phyloP scores from a whole-genome alignment of 2,329 filamentous ascomycete species.

The Monosporascus sp. region DNA sequence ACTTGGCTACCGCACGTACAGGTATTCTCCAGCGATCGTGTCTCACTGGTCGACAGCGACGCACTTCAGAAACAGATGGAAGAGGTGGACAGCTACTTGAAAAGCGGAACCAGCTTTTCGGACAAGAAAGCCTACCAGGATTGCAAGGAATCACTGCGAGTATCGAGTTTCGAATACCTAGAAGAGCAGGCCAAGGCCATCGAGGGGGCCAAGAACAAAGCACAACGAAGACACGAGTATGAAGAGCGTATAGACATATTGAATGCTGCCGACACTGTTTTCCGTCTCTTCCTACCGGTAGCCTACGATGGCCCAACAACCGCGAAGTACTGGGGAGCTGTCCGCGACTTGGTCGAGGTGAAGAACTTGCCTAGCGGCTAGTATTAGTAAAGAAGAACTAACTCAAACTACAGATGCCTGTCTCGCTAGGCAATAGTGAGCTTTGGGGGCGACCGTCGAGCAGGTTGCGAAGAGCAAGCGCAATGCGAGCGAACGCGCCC shows the following conservation, averaged over 20 bases:
- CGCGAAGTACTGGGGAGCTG: conserved; percentile 40
- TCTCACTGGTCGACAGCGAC: neutral
- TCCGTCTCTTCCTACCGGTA: conserved; percentile 38
- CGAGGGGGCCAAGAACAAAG: conserved; percentile 10
- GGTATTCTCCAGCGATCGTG: neutral
- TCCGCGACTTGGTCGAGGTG: conserved; percentile 26
- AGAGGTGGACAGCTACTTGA: conserved; percentile 12
- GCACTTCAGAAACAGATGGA: conserved; percentile 2
- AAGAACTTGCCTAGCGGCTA: conserved; percentile 4
- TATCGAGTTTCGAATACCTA: conserved; percentile 19
- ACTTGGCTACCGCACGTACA: conserved; percentile 8
- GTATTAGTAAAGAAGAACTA: neutral
- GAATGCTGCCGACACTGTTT: conserved; percentile 35
- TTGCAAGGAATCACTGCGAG: conserved; percentile 7
- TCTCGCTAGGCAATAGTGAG: neutral
- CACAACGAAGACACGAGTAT: conserved; percentile 13
- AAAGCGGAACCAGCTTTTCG: conserved; percentile 2
- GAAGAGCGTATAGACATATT: conserved; percentile 34
- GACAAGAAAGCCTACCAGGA: conserved; percentile 13
- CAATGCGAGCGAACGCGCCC: neutral
- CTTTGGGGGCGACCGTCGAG: neutral
- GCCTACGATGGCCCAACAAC: conserved; percentile 32
- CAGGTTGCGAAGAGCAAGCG: neutral
- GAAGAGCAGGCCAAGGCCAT: conserved; percentile 17
- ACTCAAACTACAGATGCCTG: conserved; percentile 4